These are phyloP conservation scores for Phyllostachys edulis DNA, from an alignment of 176 grass and related monocot species.

Conservation along the genomic window DNA sequence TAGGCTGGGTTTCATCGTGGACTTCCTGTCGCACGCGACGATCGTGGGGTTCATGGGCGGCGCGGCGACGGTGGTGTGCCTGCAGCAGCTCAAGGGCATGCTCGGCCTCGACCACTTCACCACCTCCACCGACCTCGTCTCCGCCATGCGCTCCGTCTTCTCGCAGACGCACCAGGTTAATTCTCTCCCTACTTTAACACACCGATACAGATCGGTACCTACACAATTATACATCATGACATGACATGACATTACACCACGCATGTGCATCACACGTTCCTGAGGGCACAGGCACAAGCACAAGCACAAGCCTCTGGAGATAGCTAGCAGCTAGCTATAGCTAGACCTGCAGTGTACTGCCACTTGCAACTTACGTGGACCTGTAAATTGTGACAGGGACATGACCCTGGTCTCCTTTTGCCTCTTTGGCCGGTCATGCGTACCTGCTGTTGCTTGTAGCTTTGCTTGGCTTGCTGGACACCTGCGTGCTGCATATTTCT, in stretches of 20 bases:
- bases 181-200: neutral
- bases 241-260: neutral
- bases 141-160: constrained; percentile 89
- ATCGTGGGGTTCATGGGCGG: constrained; percentile 97
- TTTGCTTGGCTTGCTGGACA: neutral
- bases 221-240: neutral
- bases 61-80: constrained; percentile 89
- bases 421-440: neutral
- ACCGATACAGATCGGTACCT: neutral
- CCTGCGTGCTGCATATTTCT: neutral
- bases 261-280: neutral
- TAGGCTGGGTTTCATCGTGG: constrained; percentile 93
- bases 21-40: constrained; percentile 84
- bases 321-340: neutral
- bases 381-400: constrained; percentile 2
- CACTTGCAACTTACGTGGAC: neutral
- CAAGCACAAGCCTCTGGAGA: neutral
- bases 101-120: constrained; percentile 83
- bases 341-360: neutral
- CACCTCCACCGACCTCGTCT: constrained; percentile 73
- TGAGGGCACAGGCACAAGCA: too few relatives aligned
- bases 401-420: neutral
- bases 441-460: neutral
- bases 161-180: constrained; percentile 72
- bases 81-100: constrained; percentile 94